Evolutionary conservation across 2,329 filamentous ascomycete species (phyloP), one percentile per base, ranked within the genome.

Genomic region (Paraphoma sp.): DNA sequence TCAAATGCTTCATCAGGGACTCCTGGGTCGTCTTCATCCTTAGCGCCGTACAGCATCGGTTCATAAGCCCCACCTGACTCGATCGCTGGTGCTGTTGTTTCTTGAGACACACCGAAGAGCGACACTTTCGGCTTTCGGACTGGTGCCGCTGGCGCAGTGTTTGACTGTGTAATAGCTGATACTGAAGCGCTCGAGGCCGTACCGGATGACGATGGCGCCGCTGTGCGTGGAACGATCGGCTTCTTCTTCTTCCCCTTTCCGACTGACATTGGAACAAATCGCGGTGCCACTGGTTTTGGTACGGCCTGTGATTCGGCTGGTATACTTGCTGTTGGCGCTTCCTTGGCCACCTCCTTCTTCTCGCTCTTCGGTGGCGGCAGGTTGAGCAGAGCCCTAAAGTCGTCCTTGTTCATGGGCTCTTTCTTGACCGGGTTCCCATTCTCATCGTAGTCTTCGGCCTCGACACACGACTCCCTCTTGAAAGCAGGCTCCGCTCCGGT

Each of bases 231-330:
- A 7, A 51, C 56, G 3, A 59, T 43, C 4, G 62, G 52, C 42
- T 70, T 65, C 60, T 73, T 76, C 60, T 85, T 86, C 30, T 87
- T 83, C 60, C 89, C 92, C 59, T 91, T 85, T 14, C 88, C 86
- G 12, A 97, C 93, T 1, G 93, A 97, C 38, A 97, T 81, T 3
- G 94, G 94, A 72, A 89, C 90, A 76, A 98, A 97, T 91, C 76
- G 86, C 11, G 92, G 87, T 66, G 93, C 95, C 17, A 90, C 91
- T 12, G 90, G 77, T 77, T 91, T 89, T 14, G 89, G 84, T 55
- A 89, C 86, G 1, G 85, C 59, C 31, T 47, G 43, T 5, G 44
- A 81, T n/a, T 83, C 84, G 28, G 83, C 77, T 68, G 87, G 86
- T 67, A 48, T 10, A 2, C 28, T 28, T 8, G 59, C 47, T 1